These are phyloP conservation scores for Hypholoma sublateritium DNA, from an alignment of 768 basidiomycete species.

Conservation along the genomic window DNA sequence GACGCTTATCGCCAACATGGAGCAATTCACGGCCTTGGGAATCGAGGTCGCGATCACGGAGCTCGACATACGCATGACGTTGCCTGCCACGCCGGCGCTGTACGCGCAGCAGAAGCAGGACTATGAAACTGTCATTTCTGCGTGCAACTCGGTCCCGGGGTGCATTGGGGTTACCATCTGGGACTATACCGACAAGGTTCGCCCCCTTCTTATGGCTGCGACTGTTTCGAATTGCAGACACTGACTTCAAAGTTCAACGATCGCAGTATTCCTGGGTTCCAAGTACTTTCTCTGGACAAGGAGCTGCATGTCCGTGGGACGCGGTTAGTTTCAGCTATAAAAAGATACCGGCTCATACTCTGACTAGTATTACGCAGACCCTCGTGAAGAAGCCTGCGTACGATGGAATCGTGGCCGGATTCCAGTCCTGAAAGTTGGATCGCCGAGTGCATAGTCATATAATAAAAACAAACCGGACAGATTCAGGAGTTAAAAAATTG, in stretches of 20 bases:
- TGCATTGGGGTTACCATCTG: constrained; percentile 48
- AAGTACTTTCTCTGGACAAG: constrained; percentile 35
- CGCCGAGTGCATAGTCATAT: background rate
- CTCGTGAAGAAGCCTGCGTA: constrained; percentile 44
- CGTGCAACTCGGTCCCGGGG: constrained; percentile 44
- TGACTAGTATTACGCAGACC: constrained; percentile 25
- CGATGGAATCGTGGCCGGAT: constrained; percentile 42
- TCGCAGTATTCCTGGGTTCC: constrained; percentile 41
- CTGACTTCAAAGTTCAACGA: background rate
- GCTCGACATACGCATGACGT: constrained; percentile 61
- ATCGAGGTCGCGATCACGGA: constrained; percentile 71
- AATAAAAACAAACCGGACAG: background rate
- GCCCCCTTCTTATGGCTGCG: background rate
- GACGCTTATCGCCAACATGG: constrained; percentile 44
- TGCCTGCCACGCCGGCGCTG: constrained; percentile 48
- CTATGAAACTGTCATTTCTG: constrained; percentile 54
- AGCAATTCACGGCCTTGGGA: constrained; percentile 56
- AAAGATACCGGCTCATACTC: background rate
- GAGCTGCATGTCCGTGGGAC: constrained; percentile 40
- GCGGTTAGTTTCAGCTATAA: constrained; percentile 19
- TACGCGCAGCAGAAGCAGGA: constrained; percentile 57
- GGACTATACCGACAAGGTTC: constrained; percentile 43
- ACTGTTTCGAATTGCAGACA: background rate
- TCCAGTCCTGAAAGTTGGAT: constrained; percentile 9
- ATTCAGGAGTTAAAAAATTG: no score